Conservation (phyloP, 352 stramenopile species). For the Phytophthora chlamydospora region DNA sequence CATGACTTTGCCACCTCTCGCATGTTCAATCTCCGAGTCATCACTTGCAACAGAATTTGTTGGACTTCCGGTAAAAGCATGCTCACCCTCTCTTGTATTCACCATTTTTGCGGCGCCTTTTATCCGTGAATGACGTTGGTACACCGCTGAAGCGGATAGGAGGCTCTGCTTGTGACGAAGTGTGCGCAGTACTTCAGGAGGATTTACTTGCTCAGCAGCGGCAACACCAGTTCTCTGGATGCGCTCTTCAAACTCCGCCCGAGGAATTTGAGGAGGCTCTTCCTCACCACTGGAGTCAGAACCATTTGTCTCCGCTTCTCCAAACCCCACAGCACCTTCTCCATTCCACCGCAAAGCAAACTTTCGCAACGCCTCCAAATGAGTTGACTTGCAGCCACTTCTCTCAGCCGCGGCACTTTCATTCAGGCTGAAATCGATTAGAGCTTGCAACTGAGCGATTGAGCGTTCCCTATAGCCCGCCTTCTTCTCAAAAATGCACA, state of each 20-base stretch:
- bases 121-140: constrained; percentile 20
- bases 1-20: constrained; percentile 34
- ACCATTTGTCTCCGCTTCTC: constrained; percentile 22
- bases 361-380: constrained; percentile 32
- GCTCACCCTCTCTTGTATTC: not conserved
- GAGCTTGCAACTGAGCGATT: constrained; percentile 69
- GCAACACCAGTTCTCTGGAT: constrained; percentile 23
- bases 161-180: constrained; percentile 49
- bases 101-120: not conserved
- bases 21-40: constrained; percentile 11
- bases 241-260: constrained; percentile 22
- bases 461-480: constrained; percentile 67
- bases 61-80: constrained; percentile 1
- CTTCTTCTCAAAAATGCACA: constrained; percentile 61
- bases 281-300: not conserved
- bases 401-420: not conserved
- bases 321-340: constrained; percentile 26
- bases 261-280: constrained; percentile 15
- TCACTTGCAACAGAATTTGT: constrained; percentile 10
- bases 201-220: constrained; percentile 37
- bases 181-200: constrained; percentile 35
- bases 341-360: constrained; percentile 50
- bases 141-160: constrained; percentile 33
- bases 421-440: constrained; percentile 59
- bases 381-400: constrained; percentile 4